Percentiles rank a stretch among this genome's conserved stretches.
phyloP scores from a whole-genome alignment of 352 stramenopile genomes.

The Lagenidium giganteum region DNA sequence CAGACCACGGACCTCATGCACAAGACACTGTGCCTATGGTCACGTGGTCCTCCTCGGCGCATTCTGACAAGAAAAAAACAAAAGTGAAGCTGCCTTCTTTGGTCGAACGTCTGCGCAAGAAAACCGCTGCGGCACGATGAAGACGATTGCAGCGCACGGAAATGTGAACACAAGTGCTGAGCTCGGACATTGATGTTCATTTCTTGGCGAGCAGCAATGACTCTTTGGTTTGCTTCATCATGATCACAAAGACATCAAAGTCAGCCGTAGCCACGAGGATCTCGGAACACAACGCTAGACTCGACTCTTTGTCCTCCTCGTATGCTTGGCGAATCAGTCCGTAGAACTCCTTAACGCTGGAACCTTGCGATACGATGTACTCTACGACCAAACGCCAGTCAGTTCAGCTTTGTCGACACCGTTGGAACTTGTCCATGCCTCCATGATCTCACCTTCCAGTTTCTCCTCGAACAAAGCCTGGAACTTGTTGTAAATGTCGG shows the following conservation, averaged over 20 bases:
- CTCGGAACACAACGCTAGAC: slow-evolving; percentile 61
- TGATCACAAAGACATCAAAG: slow-evolving; percentile 78
- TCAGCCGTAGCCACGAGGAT: slow-evolving; percentile 75
- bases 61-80: slow-evolving; percentile 42
- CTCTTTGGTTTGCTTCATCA: slow-evolving; percentile 83
- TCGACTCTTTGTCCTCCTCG: slow-evolving; percentile 49
- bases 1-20: neutral
- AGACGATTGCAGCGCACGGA: neutral
- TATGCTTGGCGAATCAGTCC: slow-evolving; percentile 49
- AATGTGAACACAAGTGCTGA: neutral
- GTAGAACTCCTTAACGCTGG: slow-evolving; percentile 66
- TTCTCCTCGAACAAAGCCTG: slow-evolving; percentile 68
- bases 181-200: slow-evolving; percentile 10
- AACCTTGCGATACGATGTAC: slow-evolving; percentile 52
- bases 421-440: no score
- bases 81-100: slow-evolving; percentile 71
- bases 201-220: slow-evolving; percentile 47
- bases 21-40: slow-evolving; percentile 16
- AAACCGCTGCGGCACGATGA: slow-evolving; percentile 50
- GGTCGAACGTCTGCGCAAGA: slow-evolving; percentile 61
- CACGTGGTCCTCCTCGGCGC: slow-evolving; percentile 33
- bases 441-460: slow-evolving; percentile 47
- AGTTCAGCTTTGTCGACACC: no score
- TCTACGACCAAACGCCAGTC: slow-evolving; percentile 16
- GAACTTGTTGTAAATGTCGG: slow-evolving; percentile 78